Evolutionary conservation across 2,329 filamentous ascomycete species (phyloP).

Genomic region (Xylaria sp.): DNA sequence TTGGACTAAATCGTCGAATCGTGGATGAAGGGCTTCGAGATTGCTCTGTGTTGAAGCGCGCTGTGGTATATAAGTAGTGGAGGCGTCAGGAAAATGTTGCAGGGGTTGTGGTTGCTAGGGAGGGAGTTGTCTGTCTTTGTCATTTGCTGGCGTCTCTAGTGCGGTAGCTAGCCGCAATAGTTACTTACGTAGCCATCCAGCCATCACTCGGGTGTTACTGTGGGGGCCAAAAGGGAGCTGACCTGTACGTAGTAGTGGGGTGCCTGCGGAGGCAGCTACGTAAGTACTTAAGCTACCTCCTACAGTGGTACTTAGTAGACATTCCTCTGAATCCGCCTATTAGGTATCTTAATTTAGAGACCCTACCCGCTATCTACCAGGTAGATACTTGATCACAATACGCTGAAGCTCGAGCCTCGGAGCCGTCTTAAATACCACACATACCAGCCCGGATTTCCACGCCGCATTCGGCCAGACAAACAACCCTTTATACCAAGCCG

Average conservation of each 20-base stretch:
- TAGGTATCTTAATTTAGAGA: not conserved
- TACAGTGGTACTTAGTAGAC: no score
- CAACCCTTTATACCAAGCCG: slow-evolving; percentile 5
- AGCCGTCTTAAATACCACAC: not conserved
- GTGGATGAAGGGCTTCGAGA: slow-evolving; percentile 13
- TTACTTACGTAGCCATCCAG: no score
- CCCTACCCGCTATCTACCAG: no score
- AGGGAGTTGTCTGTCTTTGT: not conserved
- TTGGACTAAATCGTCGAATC: not conserved
- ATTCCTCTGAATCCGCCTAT: no score
- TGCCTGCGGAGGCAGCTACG: slow-evolving; percentile 5
- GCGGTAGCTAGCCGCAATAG: slow-evolving; percentile 1
- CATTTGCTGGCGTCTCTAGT: not conserved
- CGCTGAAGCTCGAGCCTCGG: slow-evolving; percentile 3
- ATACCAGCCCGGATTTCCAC: not conserved
- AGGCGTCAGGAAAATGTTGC: slow-evolving; percentile 33
- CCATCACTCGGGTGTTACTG: not conserved
- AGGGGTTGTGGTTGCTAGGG: slow-evolving; percentile 36
- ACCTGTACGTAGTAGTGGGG: slow-evolving; percentile 9
- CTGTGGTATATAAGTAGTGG: not conserved
- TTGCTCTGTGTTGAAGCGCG: slow-evolving; percentile 21
- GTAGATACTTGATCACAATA: not conserved
- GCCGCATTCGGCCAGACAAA: slow-evolving; percentile 12
- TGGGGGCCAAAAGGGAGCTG: not conserved
- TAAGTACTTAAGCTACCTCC: no score